A percentile compares a stretch with the other conserved stretches of the same genome.
Conservation (phyloP, 1,284 basidiomycete species). For the Cryptococcus sp. region DNA sequence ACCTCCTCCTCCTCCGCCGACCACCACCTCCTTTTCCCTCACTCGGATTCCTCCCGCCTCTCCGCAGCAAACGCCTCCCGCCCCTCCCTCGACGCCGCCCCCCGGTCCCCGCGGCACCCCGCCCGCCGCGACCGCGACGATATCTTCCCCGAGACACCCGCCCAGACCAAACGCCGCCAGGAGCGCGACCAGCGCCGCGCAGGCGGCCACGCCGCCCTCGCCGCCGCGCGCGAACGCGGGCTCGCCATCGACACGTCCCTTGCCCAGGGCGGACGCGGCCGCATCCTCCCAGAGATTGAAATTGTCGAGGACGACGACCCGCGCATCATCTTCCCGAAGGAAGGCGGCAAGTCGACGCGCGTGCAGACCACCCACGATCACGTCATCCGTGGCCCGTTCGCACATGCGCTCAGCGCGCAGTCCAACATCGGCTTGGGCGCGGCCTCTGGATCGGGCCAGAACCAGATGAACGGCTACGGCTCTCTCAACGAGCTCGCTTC, state of each 20-base stretch:
- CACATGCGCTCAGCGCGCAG: slow-evolving; percentile 8
- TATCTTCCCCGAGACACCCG: slow-evolving; percentile 45
- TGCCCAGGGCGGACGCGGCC: slow-evolving; percentile 16
- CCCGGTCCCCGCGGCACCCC: background rate
- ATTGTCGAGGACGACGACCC: slow-evolving; percentile 49
- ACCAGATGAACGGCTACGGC: too few species aligned
- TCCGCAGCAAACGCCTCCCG: background rate
- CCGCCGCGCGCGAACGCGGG: slow-evolving; percentile 2
- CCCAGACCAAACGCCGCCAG: slow-evolving; percentile 43
- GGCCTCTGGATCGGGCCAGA: too few species aligned
- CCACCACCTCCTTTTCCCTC: slow-evolving; percentile 3
- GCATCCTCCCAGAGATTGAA: slow-evolving; percentile 45
- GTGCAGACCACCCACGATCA: slow-evolving; percentile 39
- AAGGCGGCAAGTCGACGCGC: slow-evolving; percentile 31
- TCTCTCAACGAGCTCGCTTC: background rate
- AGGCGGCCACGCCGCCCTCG: background rate
- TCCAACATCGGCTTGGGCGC: too few species aligned
- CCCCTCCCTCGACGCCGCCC: background rate
- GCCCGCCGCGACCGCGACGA: background rate
- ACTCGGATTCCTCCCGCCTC: slow-evolving; percentile 11
- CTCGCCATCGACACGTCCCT: slow-evolving; percentile 25
- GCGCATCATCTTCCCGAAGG: slow-evolving; percentile 37
- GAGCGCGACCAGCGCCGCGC: slow-evolving; percentile 35
- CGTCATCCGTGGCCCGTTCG: slow-evolving; percentile 30
- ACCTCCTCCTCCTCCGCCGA: background rate